These are phyloP conservation scores for Alopecurus myosuroides DNA, from an alignment of 176 grass and related monocot species.

Conservation along the genomic window DNA sequence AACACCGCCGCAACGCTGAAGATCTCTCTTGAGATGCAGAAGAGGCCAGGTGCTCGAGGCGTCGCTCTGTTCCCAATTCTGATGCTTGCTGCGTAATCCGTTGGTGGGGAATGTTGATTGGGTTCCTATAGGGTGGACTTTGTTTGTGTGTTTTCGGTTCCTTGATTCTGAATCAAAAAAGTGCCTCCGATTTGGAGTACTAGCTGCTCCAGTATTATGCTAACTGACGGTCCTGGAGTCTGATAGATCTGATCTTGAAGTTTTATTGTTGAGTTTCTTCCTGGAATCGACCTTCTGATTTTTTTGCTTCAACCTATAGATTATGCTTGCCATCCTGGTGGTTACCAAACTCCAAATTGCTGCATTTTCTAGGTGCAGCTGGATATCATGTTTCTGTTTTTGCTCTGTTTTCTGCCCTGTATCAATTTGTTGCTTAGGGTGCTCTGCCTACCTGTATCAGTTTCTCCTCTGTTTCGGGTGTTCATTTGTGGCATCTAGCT, in stretches of 20 bases:
- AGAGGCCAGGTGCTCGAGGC: background rate
- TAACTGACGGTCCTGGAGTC: background rate
- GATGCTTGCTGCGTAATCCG: background rate
- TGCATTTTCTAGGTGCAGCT: background rate
- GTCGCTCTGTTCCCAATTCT: background rate
- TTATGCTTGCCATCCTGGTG: background rate
- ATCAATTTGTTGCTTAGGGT: background rate
- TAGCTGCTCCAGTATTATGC: background rate
- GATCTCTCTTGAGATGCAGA: background rate
- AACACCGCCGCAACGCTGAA: background rate
- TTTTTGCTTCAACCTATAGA: background rate
- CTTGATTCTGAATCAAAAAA: background rate
- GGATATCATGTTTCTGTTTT: no score
- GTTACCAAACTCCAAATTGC: background rate
- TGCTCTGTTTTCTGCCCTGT: no score
- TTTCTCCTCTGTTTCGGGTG: background rate
- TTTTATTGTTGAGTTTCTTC: background rate
- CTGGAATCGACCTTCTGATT: background rate
- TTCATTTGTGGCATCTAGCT: background rate
- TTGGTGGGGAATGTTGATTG: background rate
- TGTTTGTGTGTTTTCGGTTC: background rate
- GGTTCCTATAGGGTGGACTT: background rate
- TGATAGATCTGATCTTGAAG: slow-evolving; percentile 20
- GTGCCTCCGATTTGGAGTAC: background rate
- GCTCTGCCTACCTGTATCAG: slow-evolving; percentile 4